Evolutionary conservation across 1,139 yeast genomes (phyloP), one percentile per base, ranked within the genome.

Genomic region (Nakaseomyces sp.): DNA sequence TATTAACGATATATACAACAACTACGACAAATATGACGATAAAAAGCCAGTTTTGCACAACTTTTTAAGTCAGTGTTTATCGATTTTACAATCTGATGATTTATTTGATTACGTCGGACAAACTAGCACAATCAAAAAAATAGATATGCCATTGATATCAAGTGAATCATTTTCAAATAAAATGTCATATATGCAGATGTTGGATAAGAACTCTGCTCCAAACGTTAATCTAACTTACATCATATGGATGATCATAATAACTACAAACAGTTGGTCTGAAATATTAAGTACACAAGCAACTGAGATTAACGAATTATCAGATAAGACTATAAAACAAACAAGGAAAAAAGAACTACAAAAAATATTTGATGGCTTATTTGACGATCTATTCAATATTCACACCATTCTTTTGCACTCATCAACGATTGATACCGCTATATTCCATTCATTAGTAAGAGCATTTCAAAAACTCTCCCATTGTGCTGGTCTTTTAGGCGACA

Each of bases 381-480:
- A 69, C 1, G 71, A 70, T n/a, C 52, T 79, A 3, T 63, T 73
- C 26, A 59, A 66, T 1, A 63, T 78, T 29, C 77, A 73, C 53
- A 66, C 73, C 24, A 67, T 71, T 7, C 80, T 76, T 46, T 60
- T 88, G 15, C 78, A 78, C 52, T 75, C 88, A 0, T 69, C 80
- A 2, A 49, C 63, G 2, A 65, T 85, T 61, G 95, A 87, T 55
- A 71, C 73, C 45, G 89, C 82, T 17, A 58, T 77, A 19, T 81
- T 85, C 57, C 85, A 82, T 47, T 64, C 68, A 10, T 56, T 78
- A 13, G 77, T 88, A 1, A 69, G 95, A 40, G 75, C 94, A 0
- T 69, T 85, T 7, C 96, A 89, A 60, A 81, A 81, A 50, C 70
- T 84, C 43, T 76, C 94, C 4, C 96, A 88, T 57, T 78, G 91